phyloP scores from a whole-genome alignment of 164 flowering plant genomes.

The Vitis riparia region DNA sequence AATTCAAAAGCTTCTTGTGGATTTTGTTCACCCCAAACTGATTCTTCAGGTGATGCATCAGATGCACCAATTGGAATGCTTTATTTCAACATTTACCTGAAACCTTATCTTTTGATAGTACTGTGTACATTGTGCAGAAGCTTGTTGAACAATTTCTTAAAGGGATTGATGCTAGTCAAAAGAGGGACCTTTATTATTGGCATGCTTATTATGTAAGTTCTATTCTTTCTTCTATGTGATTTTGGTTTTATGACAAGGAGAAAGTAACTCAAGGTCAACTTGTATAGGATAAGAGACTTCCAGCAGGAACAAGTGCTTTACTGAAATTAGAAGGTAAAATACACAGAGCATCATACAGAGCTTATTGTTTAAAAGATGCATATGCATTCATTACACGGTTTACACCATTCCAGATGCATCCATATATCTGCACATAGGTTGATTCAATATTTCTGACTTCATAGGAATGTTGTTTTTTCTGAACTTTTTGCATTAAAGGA shows the following conservation, averaged over 20 bases:
- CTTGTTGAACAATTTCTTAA: slow-evolving; percentile 69
- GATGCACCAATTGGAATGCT: background rate
- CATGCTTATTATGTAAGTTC: slow-evolving; percentile 77
- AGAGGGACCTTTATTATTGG: slow-evolving; percentile 70
- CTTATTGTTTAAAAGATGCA: background rate
- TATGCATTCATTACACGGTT: background rate
- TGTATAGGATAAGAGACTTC: slow-evolving; percentile 72
- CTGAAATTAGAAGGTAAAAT: slow-evolving; percentile 71
- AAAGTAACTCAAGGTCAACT: slow-evolving; percentile 3
- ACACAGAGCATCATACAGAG: background rate
- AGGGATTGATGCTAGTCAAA: slow-evolving; percentile 43
- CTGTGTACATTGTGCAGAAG: slow-evolving; percentile 43
- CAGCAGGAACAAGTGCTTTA: slow-evolving; percentile 61
- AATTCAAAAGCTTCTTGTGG: slow-evolving; percentile 59
- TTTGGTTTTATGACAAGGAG: background rate
- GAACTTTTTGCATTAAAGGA: no score
- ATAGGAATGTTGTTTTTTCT: background rate
- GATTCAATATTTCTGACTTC: background rate
- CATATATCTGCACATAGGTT: background rate
- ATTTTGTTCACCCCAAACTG: slow-evolving; percentile 70
- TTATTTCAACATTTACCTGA: background rate
- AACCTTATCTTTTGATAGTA: slow-evolving; percentile 2
- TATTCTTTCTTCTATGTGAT: background rate
- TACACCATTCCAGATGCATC: no score
- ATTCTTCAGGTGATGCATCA: slow-evolving; percentile 57